phyloP scores from a whole-genome alignment of 768 basidiomycete species.

The Suillus sp. region DNA sequence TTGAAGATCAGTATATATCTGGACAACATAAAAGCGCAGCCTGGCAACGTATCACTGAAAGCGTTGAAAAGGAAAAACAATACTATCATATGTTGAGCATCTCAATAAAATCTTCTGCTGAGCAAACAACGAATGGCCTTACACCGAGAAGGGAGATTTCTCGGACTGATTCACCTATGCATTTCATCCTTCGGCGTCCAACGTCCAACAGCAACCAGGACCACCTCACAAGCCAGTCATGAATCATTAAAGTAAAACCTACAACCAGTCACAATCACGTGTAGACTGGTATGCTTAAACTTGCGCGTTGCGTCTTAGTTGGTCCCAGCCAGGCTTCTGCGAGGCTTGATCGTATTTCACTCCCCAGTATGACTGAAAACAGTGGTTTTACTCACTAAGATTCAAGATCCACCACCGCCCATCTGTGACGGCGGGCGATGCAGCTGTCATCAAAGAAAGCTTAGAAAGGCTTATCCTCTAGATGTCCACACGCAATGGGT shows the following conservation, averaged over 20 bases:
- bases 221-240: too few relatives aligned
- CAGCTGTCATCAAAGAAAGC: background rate
- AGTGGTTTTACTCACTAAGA: slow-evolving; percentile 20
- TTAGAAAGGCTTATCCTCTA: background rate
- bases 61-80: too few relatives aligned
- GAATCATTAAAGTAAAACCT: too few relatives aligned
- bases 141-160: too few relatives aligned
- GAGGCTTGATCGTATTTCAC: background rate
- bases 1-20: background rate
- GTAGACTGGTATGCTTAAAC: too few relatives aligned
- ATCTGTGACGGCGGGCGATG: background rate
- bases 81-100: background rate
- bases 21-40: background rate
- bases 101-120: too few relatives aligned
- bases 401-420: slow-evolving; percentile 11
- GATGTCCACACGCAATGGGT: slow-evolving; percentile 14
- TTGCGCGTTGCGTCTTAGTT: background rate
- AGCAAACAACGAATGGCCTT: too few relatives aligned
- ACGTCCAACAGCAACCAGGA: too few relatives aligned
- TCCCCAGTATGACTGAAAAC: background rate
- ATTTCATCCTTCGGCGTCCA: too few relatives aligned
- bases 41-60: background rate
- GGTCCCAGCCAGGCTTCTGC: background rate
- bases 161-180: too few relatives aligned
- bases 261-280: too few relatives aligned